Evolutionary conservation across 495 filamentous ascomycete genomes (phyloP), one percentile per base, ranked within the genome.

Genomic region (Penicillium goetzii): DNA sequence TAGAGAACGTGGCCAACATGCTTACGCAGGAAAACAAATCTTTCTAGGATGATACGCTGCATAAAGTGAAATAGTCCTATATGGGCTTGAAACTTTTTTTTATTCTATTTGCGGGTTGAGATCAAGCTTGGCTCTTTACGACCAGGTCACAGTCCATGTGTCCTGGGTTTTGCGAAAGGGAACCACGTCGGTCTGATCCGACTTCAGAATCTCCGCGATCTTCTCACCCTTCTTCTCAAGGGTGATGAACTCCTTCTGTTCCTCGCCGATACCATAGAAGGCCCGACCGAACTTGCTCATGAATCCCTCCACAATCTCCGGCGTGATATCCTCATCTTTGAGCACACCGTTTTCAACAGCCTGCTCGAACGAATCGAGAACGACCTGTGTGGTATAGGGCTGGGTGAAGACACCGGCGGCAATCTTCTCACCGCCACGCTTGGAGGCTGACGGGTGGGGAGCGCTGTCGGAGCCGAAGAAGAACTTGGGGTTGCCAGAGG

Each of bases 381-480:
- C 90, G 30, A 90, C 81, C 59, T 89, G 86, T 15, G 91, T 87
- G n/a, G 86, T 88, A 69, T 88, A 91, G n/a, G 91, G 90, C 74
- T 97, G 93, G 9, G 93, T 97, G 78, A 96, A 97, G 8, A 94
- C 89, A 26, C 94, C 93, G 5, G 91, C 92, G 6, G 92, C 90
- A n/a, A 82, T 76, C 76, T 84, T 89, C 55, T 81, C 80, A 52
- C 75, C 80, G 59, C 83, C 85, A 60, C 86, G 83, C 80, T 97
- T 97, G 54, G 89, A 86, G 15, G 76, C 72, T 15, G 88, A 83
- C 10, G 89, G 88, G 77, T 97, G 93, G 25, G 94, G 93, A 33
- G 90, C 90, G 49, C 84, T 86, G 70, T 92, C 89, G 33, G 71
- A 81, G 65, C 81, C 76, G 59, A 96, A 86, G 82, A 97, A 96